Evolutionary conservation across 1,284 basidiomycete genomes (phyloP).

Genomic region (Phellopilus nigrolimitatus): DNA sequence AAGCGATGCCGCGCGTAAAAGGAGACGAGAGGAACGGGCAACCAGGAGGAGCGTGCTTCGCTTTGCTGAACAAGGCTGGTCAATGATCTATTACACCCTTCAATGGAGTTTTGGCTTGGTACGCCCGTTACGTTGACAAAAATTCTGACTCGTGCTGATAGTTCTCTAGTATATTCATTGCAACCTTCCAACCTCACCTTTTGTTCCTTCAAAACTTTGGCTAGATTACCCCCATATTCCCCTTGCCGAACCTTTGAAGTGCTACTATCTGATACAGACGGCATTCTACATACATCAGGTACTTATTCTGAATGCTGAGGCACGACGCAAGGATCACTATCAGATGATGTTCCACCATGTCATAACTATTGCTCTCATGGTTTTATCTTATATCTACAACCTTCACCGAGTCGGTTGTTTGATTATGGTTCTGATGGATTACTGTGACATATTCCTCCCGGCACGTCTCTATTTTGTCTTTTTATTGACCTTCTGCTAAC

Average conservation of each 20-base stretch:
- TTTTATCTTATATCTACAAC: constrained; percentile 76
- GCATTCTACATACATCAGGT: constrained; percentile 94
- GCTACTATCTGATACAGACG: constrained; percentile 89
- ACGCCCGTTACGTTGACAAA: constrained; percentile 35
- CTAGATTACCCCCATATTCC: constrained; percentile 77
- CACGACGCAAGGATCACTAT: constrained; percentile 83
- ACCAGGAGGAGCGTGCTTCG: constrained; percentile 72
- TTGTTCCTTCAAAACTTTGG: constrained; percentile 75
- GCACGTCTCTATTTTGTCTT: constrained; percentile 46
- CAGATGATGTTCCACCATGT: constrained; percentile 98
- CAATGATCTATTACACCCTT: constrained; percentile 72
- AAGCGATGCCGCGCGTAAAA: constrained; percentile 20
- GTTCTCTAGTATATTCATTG: constrained; percentile 68
- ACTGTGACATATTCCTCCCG: constrained; percentile 87
- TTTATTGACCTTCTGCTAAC: constrained; percentile 4
- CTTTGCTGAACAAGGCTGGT: constrained; percentile 96
- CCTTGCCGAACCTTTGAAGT: constrained; percentile 76
- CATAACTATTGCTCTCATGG: constrained; percentile 81
- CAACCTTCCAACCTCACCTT: constrained; percentile 63
- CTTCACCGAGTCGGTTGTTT: constrained; percentile 86
- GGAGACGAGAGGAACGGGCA: constrained; percentile 40
- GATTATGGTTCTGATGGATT: constrained; percentile 91
- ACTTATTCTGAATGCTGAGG: constrained; percentile 91
- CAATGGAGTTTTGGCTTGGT: constrained; percentile 83
- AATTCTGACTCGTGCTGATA: constrained; percentile 15